phyloP scores from a whole-genome alignment of 2,329 filamentous ascomycete genomes.

The Myriosclerotinia curreyana region DNA sequence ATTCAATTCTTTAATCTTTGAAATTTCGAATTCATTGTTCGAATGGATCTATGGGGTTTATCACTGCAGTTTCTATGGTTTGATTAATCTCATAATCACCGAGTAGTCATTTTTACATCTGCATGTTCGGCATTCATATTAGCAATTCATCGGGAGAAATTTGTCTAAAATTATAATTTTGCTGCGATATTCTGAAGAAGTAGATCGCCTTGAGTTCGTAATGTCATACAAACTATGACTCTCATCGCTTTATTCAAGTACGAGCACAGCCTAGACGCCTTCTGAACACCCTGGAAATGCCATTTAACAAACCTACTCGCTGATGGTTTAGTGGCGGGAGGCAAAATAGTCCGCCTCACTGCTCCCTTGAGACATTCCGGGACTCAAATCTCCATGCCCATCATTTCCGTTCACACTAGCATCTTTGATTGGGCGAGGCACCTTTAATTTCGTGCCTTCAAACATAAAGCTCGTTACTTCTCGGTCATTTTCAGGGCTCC shows the following conservation, averaged over 20 bases:
- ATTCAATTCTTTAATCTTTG: neutral
- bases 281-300: constrained; percentile 3
- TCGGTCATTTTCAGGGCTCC: constrained; percentile 39
- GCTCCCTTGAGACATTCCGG: constrained; percentile 28
- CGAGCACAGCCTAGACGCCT: constrained; percentile 10
- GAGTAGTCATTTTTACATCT: neutral
- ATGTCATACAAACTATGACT: neutral
- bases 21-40: neutral
- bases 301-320: constrained; percentile 5
- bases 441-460: constrained; percentile 40
- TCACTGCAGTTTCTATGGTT: neutral
- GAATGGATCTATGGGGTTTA: neutral
- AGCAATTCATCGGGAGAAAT: neutral
- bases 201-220: neutral
- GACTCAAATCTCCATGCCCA: constrained; percentile 35
- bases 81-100: neutral
- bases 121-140: neutral
- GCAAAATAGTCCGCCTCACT: constrained; percentile 29
- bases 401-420: constrained; percentile 38
- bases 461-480: constrained; percentile 42
- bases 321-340: constrained; percentile 13
- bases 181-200: constrained; percentile 21
- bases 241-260: constrained; percentile 20
- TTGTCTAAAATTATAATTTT: neutral
- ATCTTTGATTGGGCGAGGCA: constrained; percentile 25